Conservation (phyloP, 169 alveolate genomes). For the Plasmodium malariae region DNA sequence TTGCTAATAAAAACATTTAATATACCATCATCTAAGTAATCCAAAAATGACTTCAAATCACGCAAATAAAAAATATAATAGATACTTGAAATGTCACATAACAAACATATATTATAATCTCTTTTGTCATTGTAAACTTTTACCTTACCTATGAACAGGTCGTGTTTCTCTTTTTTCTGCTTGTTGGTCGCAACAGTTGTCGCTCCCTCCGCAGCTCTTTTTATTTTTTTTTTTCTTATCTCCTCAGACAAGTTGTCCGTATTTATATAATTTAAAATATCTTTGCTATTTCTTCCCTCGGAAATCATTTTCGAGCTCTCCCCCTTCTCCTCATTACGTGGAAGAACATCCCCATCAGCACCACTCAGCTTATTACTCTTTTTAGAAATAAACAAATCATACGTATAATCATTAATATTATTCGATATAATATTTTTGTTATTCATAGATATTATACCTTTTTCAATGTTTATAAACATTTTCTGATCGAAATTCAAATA, state of each 20-base stretch:
- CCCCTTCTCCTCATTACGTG: constrained; percentile 6
- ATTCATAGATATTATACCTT: constrained; percentile 72
- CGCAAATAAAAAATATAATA: constrained; percentile 85
- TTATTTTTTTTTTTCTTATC: constrained; percentile 62
- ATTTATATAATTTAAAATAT: constrained; percentile 54
- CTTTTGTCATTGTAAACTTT: constrained; percentile 72
- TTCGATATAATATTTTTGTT: constrained; percentile 66
- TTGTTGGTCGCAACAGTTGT: no score
- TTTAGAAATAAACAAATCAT: constrained; percentile 50
- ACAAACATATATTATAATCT: constrained; percentile 76
- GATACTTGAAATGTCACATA: constrained; percentile 80
- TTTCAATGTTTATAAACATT: constrained; percentile 73
- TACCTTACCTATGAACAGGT: constrained; percentile 65
- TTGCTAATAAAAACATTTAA: constrained; percentile 87
- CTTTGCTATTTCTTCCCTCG: constrained; percentile 43
- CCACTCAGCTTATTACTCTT: neutral
- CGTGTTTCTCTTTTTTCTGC: constrained; percentile 21
- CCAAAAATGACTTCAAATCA: constrained; percentile 85
- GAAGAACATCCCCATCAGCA: neutral
- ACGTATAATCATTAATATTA: constrained; percentile 68
- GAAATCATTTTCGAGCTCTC: neutral
- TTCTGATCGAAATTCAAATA: constrained; percentile 71
- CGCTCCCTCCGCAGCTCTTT: no score
- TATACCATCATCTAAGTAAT: constrained; percentile 89
- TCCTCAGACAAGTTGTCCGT: constrained; percentile 44